Conservation (phyloP, 495 filamentous ascomycete genomes). For the Xylaria venustula region DNA sequence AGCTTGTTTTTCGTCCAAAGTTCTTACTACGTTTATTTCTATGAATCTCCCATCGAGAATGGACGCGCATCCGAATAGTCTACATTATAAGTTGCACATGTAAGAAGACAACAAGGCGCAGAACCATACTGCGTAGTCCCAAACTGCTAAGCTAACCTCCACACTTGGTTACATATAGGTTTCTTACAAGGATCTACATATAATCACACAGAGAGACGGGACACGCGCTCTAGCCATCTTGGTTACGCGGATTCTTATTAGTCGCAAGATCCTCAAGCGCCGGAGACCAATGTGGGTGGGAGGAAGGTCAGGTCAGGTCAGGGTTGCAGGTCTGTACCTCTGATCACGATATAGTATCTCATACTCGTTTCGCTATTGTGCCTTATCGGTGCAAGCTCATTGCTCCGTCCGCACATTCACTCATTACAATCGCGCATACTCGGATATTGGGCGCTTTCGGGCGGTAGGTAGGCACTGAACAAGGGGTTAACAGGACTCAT, state of each 20-base stretch:
- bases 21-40: neutral
- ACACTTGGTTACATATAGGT: neutral
- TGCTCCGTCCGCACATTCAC: too few relatives aligned
- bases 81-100: too few relatives aligned
- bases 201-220: neutral
- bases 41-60: neutral
- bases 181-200: neutral
- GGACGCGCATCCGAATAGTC: neutral
- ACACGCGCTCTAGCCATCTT: neutral
- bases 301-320: neutral
- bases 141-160: neutral
- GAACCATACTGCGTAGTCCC: neutral
- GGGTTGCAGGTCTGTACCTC: neutral
- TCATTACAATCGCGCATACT: neutral
- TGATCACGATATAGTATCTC: neutral
- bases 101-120: too few relatives aligned
- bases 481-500: slow-evolving; percentile 5
- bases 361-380: neutral
- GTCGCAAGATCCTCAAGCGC: neutral
- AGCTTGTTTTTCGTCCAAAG: too few relatives aligned
- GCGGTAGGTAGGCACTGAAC: neutral
- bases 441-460: neutral
- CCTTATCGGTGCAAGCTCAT: slow-evolving; percentile 10
- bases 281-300: neutral
- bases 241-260: neutral